Base-by-base conservation (phyloP, 805 yeast genomes). In the Spathaspora sp. region DNA sequence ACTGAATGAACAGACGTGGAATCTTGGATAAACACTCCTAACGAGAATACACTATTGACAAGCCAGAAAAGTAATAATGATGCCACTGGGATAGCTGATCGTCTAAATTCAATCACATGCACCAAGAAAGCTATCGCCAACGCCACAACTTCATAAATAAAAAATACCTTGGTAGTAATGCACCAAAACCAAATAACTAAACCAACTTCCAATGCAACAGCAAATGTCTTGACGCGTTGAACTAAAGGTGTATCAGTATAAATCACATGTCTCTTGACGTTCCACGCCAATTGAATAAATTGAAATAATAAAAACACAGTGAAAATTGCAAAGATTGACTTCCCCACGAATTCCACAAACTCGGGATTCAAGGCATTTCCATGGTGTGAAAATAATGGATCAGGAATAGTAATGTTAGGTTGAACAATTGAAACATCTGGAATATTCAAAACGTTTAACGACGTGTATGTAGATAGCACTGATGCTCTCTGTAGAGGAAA, bases 101-200 rank as follows among this genome's bases (percentile, higher is more conserved):
- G 66, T 44, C 74, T 67, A 8, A 72, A 67, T 55, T 82, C 86
- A 16, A 77, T 52, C 8, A 66, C 50, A 42, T 78, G 79, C 11
- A 81, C 58, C 0, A 83, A 82, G 1, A 73, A 44, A 1, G 76
- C 66, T 2, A 73, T 9, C 17, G 49, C 35, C 5, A 42, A 26
- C 3, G 52, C 49, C 12, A 54, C 44, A 14, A 47, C 17, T 3
- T 47, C 23, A n/a, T 44, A 40, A 12, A 52, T n/a, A 29, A 56
- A 48, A 18, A 38, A 46, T 12, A 23, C 26, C 23, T 20, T 47
- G 19, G 31, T 11, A 26, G 31, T 46, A n/a, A 50, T 28, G 12
- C 28, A 43, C 19, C 40, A 40, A 17, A 45, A 38, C 4, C 23
- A 29, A 10, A 43, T 47, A 12, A 28, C 43, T 18, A 47, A 50